A percentile compares a stretch with the other conserved stretches of the same genome.
Conservation (phyloP, 257 asterid species). For the Apocynum venetum region DNA sequence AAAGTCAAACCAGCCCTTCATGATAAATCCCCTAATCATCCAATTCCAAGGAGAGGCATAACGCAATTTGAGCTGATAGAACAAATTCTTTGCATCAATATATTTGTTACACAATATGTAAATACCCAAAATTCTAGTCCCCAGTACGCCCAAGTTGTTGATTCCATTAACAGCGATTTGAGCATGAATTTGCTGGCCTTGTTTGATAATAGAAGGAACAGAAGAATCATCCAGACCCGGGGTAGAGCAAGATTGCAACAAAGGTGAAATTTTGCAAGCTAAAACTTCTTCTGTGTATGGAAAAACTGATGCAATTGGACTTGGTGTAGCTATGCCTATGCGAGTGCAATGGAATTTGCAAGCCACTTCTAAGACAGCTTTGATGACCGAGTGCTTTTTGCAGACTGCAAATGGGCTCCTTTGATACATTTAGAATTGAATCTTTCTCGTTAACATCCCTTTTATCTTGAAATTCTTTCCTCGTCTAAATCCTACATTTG, state of each 20-base stretch:
- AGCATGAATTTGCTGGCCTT: slow-evolving; percentile 64
- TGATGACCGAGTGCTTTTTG: neutral
- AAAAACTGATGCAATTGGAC: neutral
- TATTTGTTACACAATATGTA: slow-evolving; percentile 48
- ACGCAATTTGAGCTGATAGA: slow-evolving; percentile 59
- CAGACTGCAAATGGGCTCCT: neutral
- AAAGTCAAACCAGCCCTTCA: slow-evolving; percentile 47
- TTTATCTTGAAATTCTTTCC: slow-evolving; percentile 1
- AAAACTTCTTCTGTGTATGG: slow-evolving; percentile 42
- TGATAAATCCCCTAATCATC: slow-evolving; percentile 84
- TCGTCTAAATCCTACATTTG: neutral
- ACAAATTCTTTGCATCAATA: slow-evolving; percentile 55
- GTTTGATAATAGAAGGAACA: slow-evolving; percentile 27
- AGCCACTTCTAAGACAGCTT: neutral
- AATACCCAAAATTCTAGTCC: slow-evolving; percentile 76
- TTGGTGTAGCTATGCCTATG: neutral
- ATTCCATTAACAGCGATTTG: slow-evolving; percentile 70
- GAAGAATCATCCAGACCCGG: slow-evolving; percentile 21
- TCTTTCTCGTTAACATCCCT: neutral
- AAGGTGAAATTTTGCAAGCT: slow-evolving; percentile 64
- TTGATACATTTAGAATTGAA: slow-evolving; percentile 14
- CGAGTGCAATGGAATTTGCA: slow-evolving; percentile 9
- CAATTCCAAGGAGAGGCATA: slow-evolving; percentile 99
- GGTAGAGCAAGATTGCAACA: slow-evolving; percentile 33
- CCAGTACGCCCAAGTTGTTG: slow-evolving; percentile 54